phyloP scores from a whole-genome alignment of 306 rosid genomes.

The Ceratonia siliqua region DNA sequence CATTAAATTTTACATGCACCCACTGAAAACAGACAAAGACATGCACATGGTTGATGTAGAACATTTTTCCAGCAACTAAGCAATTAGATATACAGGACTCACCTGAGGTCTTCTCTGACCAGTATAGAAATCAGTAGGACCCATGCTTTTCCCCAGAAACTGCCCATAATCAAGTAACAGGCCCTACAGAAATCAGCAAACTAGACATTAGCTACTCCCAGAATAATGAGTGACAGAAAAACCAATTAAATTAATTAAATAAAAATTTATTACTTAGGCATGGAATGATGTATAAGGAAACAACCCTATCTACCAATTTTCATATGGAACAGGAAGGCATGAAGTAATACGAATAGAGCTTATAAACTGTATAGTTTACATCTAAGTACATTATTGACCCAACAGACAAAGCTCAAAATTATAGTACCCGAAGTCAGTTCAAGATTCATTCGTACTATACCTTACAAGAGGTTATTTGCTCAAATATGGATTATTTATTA shows the following conservation, averaged over 20 bases:
- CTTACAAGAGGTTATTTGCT: background rate
- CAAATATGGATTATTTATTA: slow-evolving; percentile 6
- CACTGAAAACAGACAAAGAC: slow-evolving; percentile 9
- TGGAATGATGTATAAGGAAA: background rate
- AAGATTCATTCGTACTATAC: background rate
- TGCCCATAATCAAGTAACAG: slow-evolving; percentile 75
- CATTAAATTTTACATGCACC: background rate
- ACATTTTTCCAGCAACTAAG: background rate
- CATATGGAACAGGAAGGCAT: background rate
- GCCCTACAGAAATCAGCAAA: slow-evolving; percentile 54
- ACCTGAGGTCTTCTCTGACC: slow-evolving; percentile 80
- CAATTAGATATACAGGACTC: slow-evolving; percentile 35
- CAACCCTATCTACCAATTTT: background rate
- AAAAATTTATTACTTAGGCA: background rate
- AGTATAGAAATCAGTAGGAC: slow-evolving; percentile 57
- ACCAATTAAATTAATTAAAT: background rate
- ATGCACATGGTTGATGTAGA: background rate
- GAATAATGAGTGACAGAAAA: slow-evolving; percentile 14
- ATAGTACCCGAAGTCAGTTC: background rate
- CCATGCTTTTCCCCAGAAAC: slow-evolving; percentile 61
- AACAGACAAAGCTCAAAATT: slow-evolving; percentile 4
- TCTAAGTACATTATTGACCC: background rate
- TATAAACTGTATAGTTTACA: slow-evolving; percentile 7
- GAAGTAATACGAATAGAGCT: background rate
- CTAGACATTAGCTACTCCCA: slow-evolving; percentile 35